phyloP scores from a whole-genome alignment of 1,139 yeast species.

The Saccharomyces hybrid region DNA sequence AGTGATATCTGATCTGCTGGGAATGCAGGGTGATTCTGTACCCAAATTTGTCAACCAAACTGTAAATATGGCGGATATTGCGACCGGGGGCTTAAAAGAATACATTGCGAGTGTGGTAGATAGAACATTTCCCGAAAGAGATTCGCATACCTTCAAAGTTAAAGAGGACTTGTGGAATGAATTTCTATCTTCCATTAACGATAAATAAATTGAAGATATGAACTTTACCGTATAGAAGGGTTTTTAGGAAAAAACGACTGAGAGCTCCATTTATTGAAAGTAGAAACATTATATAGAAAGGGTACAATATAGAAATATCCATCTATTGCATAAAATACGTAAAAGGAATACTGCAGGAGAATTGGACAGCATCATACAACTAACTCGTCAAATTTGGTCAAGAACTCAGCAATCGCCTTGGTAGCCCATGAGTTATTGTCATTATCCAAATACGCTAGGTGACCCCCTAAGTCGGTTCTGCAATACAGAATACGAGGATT shows the following conservation, averaged over 20 bases:
- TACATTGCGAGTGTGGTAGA: conserved; percentile 55
- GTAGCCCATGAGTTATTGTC: conserved; percentile 70
- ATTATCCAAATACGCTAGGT: conserved; percentile 55
- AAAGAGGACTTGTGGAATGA: conserved; percentile 55
- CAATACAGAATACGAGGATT: conserved; percentile 67
- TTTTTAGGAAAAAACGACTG: background rate
- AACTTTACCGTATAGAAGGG: background rate
- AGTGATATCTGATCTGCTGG: conserved; percentile 78
- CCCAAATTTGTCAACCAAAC: conserved; percentile 80
- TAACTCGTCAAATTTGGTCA: conserved; percentile 43
- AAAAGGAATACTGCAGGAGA: background rate
- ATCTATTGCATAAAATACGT: background rate
- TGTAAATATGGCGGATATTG: conserved; percentile 43
- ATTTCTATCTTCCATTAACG: conserved; percentile 25
- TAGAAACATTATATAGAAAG: background rate
- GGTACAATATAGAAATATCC: background rate
- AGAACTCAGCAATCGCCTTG: conserved; percentile 53
- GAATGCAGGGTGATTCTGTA: conserved; percentile 52
- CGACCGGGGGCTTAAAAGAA: conserved; percentile 44
- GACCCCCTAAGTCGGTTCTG: conserved; percentile 81
- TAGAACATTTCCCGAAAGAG: conserved; percentile 52
- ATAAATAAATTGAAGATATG: conserved; percentile 3
- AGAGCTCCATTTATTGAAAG: background rate
- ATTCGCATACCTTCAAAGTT: conserved; percentile 62
- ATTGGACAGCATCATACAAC: conserved; percentile 20